Evolutionary conservation across 2,329 filamentous ascomycete genomes (phyloP).

Genomic region (Stachybotrys elegans): DNA sequence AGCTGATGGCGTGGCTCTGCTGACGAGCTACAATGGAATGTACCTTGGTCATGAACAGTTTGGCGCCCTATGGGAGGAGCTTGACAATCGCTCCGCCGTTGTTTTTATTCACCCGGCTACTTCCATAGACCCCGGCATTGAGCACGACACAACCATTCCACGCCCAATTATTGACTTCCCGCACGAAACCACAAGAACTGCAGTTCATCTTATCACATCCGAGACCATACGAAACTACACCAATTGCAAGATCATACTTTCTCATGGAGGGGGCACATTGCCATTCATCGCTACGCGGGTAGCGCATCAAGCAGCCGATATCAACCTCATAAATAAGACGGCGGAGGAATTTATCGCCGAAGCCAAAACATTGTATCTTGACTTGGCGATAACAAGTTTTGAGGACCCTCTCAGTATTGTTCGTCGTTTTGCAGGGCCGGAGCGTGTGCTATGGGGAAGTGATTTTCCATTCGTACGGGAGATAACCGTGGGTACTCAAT

Average conservation of each 20-base stretch:
- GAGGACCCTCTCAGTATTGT: background rate
- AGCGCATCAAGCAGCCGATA: background rate
- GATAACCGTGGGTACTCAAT: background rate
- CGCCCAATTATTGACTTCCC: constrained; percentile 6
- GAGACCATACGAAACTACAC: background rate
- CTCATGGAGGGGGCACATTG: constrained; percentile 5
- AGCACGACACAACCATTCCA: background rate
- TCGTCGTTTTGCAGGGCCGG: background rate
- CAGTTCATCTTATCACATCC: constrained; percentile 3
- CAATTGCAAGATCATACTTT: constrained; percentile 4
- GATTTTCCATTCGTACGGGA: background rate
- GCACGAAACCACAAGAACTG: constrained; percentile 4
- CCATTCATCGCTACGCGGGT: background rate
- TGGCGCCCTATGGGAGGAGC: constrained; percentile 35
- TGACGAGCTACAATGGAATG: constrained; percentile 36
- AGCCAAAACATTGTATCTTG: background rate
- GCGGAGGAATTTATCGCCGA: background rate
- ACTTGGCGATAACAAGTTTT: background rate
- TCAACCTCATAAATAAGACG: background rate
- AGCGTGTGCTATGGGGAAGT: background rate
- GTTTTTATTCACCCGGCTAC: constrained; percentile 42
- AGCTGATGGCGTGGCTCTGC: constrained; percentile 41
- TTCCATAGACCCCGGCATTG: constrained; percentile 15
- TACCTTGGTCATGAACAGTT: constrained; percentile 40
- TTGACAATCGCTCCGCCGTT: constrained; percentile 33